These are phyloP conservation scores for Penicillium sp. DNA, from an alignment of 2,329 filamentous ascomycete genomes.

Conservation along the genomic window DNA sequence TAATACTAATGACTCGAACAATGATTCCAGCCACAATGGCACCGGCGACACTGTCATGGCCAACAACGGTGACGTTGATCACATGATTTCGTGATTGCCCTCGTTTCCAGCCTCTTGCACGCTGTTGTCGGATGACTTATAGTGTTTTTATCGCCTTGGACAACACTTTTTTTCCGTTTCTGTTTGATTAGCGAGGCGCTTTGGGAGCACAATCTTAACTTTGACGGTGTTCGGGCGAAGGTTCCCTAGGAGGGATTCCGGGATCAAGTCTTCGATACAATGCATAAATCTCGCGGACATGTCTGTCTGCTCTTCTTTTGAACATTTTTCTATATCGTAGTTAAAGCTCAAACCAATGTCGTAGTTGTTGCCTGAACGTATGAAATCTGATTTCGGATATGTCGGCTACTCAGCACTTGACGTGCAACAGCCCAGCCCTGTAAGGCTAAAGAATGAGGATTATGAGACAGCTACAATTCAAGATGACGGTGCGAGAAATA, in stretches of 20 bases:
- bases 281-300: background rate
- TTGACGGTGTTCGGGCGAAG: background rate
- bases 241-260: background rate
- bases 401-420: no score
- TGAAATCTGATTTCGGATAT: no score
- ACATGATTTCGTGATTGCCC: conserved; percentile 39
- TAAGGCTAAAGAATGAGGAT: no score
- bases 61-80: conserved; percentile 41
- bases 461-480: no score
- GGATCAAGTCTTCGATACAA: background rate
- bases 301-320: background rate
- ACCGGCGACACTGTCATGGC: conserved; percentile 42
- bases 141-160: background rate
- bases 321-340: background rate
- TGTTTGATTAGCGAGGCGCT: conserved; percentile 26
- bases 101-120: conserved; percentile 2
- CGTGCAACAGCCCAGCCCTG: no score
- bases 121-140: background rate
- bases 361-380: no score
- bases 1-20: conserved; percentile 26
- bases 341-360: background rate
- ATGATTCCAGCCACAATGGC: conserved; percentile 27
- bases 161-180: background rate
- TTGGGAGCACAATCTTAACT: conserved; percentile 7
- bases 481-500: no score